Percentiles rank a stretch among this genome's conserved stretches.
Evolutionary conservation across 2,329 filamentous ascomycete genomes (phyloP).

Genomic region (Emmonsiellopsis sp.): DNA sequence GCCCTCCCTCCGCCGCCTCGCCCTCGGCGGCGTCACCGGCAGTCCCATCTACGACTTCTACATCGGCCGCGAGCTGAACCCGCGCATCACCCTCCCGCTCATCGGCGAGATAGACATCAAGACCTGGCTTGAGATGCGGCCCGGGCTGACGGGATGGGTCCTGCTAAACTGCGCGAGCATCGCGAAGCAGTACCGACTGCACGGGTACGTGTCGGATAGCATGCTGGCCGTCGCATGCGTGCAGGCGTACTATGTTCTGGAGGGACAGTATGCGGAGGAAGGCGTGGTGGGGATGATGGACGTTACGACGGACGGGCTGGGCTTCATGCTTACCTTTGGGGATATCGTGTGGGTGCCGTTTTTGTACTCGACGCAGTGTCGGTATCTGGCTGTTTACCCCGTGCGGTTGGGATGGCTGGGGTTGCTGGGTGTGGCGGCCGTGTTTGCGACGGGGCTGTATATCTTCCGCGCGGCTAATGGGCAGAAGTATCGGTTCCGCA

Average conservation of each 20-base stretch:
- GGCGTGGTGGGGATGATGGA: slow-evolving; percentile 90
- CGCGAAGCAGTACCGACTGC: slow-evolving; percentile 77
- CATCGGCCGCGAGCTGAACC: slow-evolving; percentile 91
- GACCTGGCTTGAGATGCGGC: slow-evolving; percentile 76
- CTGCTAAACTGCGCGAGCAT: slow-evolving; percentile 76
- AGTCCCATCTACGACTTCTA: slow-evolving; percentile 93
- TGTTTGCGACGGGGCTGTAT: slow-evolving; percentile 65
- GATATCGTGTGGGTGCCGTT: slow-evolving; percentile 91
- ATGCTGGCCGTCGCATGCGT: slow-evolving; percentile 69
- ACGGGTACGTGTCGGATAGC: slow-evolving; percentile 75
- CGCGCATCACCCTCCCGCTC: slow-evolving; percentile 61
- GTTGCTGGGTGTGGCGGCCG: slow-evolving; percentile 52
- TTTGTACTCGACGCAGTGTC: slow-evolving; percentile 71
- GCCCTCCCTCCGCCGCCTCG: slow-evolving; percentile 63
- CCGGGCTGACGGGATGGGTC: slow-evolving; percentile 82
- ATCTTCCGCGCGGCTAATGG: slow-evolving; percentile 89
- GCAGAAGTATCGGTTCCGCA: slow-evolving; percentile 91
- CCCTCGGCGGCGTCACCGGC: slow-evolving; percentile 71
- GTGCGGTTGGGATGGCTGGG: slow-evolving; percentile 63
- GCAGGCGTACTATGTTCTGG: slow-evolving; percentile 74
- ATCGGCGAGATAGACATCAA: slow-evolving; percentile 80
- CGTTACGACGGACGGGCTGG: slow-evolving; percentile 85
- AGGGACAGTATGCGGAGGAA: slow-evolving; percentile 77
- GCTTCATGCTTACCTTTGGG: slow-evolving; percentile 88
- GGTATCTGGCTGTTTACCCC: slow-evolving; percentile 77